Evolutionary conservation across 805 yeast genomes (phyloP).

Genomic region (Ogataea pignaliae): DNA sequence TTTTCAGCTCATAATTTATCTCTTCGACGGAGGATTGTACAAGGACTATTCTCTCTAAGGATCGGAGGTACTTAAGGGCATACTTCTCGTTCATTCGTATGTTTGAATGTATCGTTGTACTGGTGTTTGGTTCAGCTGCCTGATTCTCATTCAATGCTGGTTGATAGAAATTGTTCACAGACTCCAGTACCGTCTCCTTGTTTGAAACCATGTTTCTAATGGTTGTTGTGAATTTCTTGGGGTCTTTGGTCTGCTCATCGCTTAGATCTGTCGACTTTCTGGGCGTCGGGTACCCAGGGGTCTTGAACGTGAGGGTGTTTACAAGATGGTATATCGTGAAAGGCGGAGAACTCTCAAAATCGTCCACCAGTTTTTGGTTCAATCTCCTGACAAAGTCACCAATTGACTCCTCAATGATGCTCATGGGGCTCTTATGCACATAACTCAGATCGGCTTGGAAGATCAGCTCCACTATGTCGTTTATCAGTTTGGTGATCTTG

Average conservation of each 20-base stretch:
- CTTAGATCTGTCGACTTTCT: background rate
- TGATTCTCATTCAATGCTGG: constrained; percentile 1
- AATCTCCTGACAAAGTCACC: constrained; percentile 11
- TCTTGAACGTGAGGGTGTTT: constrained; percentile 10
- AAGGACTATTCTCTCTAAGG: constrained; percentile 19
- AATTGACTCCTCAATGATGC: constrained; percentile 10
- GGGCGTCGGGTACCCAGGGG: constrained; percentile 15
- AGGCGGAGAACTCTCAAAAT: constrained; percentile 26
- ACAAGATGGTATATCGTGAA: constrained; percentile 24
- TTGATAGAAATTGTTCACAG: constrained; percentile 12
- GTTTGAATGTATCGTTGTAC: background rate
- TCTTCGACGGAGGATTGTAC: constrained; percentile 23
- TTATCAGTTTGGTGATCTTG: constrained; percentile 7
- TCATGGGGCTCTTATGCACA: constrained; percentile 10
- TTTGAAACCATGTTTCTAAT: constrained; percentile 14
- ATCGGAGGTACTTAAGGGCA: constrained; percentile 22
- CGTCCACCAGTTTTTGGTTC: constrained; percentile 3
- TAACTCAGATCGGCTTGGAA: constrained; percentile 17
- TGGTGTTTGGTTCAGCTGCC: background rate
- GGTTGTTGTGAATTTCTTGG: constrained; percentile 10
- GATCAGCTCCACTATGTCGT: constrained; percentile 5
- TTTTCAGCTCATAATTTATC: constrained; percentile 14
- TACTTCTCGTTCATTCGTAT: constrained; percentile 9
- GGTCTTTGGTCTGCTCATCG: background rate
- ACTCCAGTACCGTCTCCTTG: constrained; percentile 12